A percentile compares a stretch with the other conserved stretches of the same genome.
Conservation (phyloP, 768 basidiomycete species). For the Fomitopsis serialis region DNA sequence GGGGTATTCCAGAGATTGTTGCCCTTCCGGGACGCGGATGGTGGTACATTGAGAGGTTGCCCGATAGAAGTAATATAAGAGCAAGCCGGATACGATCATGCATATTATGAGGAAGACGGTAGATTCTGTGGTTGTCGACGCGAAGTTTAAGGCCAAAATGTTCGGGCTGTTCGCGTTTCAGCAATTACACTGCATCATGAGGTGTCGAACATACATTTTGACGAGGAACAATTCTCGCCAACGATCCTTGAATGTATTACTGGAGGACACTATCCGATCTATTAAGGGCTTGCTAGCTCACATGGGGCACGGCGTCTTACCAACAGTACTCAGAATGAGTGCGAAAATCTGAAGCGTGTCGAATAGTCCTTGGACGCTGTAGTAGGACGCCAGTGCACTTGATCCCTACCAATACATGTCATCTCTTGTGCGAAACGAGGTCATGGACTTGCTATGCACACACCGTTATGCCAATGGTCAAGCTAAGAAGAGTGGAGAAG, state of each 20-base stretch:
- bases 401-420: slow-evolving; percentile 46
- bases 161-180: slow-evolving; percentile 48
- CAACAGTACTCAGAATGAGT: slow-evolving; percentile 59
- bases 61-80: slow-evolving; percentile 56
- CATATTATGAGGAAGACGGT: slow-evolving; percentile 56
- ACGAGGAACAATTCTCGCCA: slow-evolving; percentile 62
- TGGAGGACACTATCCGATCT: slow-evolving; percentile 8
- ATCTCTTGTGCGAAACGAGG: background rate
- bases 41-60: slow-evolving; percentile 44
- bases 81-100: slow-evolving; percentile 43
- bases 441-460: slow-evolving; percentile 9
- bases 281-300: background rate
- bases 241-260: slow-evolving; percentile 28
- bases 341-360: slow-evolving; percentile 72
- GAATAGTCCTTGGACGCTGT: slow-evolving; percentile 63
- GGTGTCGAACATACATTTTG: slow-evolving; percentile 49
- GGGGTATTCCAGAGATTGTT: slow-evolving; percentile 39
- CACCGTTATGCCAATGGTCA: slow-evolving; percentile 54
- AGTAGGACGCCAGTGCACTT: slow-evolving; percentile 60
- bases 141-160: slow-evolving; percentile 69
- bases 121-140: slow-evolving; percentile 51
- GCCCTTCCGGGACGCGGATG: slow-evolving; percentile 46
- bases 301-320: slow-evolving; percentile 27
- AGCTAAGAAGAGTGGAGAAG: slow-evolving; percentile 39
- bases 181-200: background rate